Percentiles rank a stretch among this genome's conserved stretches.
Evolutionary conservation across 805 yeast species (phyloP).

Genomic region (Zygotorulaspora danielsina): DNA sequence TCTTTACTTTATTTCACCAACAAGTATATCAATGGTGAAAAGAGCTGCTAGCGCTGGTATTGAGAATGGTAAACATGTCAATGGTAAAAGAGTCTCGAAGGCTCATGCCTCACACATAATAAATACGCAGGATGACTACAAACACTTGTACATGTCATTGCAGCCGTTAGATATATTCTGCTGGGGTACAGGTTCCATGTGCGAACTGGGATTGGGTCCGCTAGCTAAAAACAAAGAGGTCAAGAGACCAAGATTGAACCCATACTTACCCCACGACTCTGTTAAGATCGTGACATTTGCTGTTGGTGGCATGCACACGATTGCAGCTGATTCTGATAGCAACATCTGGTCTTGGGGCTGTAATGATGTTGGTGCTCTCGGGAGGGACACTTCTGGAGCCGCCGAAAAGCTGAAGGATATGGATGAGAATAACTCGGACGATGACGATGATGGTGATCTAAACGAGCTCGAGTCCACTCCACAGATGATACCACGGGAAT

Average conservation of each 20-base stretch:
- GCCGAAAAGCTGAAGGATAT: conserved; percentile 64
- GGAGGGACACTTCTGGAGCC: conserved; percentile 72
- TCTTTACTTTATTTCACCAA: no score
- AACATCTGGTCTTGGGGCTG: conserved; percentile 98
- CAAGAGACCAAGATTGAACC: conserved; percentile 90
- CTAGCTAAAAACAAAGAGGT: conserved; percentile 87
- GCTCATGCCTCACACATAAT: conserved; percentile 23
- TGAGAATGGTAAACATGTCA: conserved; percentile 8
- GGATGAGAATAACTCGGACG: conserved; percentile 55
- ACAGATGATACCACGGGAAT: conserved; percentile 52
- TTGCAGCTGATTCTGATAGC: conserved; percentile 74
- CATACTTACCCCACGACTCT: conserved; percentile 58
- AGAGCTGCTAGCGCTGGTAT: conserved; percentile 22
- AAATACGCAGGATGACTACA: conserved; percentile 36
- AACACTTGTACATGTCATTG: conserved; percentile 31
- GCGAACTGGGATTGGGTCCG: conserved; percentile 97
- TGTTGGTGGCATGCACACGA: conserved; percentile 93
- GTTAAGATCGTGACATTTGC: conserved; percentile 79
- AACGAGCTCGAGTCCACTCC: conserved; percentile 91
- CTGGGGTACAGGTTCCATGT: conserved; percentile 97
- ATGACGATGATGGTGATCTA: conserved; percentile 76
- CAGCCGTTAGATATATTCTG: conserved; percentile 71
- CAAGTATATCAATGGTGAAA: no score
- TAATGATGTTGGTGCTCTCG: conserved; percentile 87
- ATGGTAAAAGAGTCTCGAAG: conserved; percentile 20